Base-by-base conservation (phyloP, 1,284 basidiomycete genomes). In the Ganoderma multipileum region DNA sequence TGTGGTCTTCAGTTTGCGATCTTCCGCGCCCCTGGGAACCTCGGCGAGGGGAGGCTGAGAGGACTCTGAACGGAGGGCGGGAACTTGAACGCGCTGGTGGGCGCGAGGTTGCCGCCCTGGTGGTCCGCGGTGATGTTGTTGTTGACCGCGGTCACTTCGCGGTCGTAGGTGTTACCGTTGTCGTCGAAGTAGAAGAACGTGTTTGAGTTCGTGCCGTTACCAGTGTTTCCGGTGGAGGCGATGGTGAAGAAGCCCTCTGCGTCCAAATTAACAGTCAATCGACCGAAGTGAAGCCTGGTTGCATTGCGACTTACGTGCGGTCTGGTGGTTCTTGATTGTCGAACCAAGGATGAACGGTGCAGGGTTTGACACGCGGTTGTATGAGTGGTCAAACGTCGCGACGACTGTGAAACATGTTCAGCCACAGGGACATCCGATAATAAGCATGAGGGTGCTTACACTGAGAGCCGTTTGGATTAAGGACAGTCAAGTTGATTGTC, bases 201-300 rank as follows among this genome's bases (percentile, higher is more conserved):
- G 77, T 93, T 93, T 77, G 85, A 87, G 77, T 82, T 92, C 2
- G 89, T 91, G 50, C 91, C 91, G 69, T 91, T 91, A 0, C 89
- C 91, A 26, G 69, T 83, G 77, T 89, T 89, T 6, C 87, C 86
- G 0, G 79, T 79, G 7, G 83, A 69, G 0, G 83, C 76, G 0
- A 83, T 70, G 16, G 80, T 80, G 79, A 89, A 89, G 79, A 87
- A 87, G 16, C 88, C 90, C 70, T 79, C 89, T 90, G 68, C 18
- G 52, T 59, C 28, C 65, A 36, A 23, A 14, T 52, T 12, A 20
- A 23, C 20, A 30, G 38, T 57, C 26, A 39, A 36, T 18, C 58
- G 36, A 41, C 23, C 23, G 20, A 41, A 28, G 36, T 66, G 36
- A 28, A 14, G n/a, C 4, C 12, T 38, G 23, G 20, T 28, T 14